Evolutionary conservation across 768 basidiomycete species (phyloP), one percentile per base, ranked within the genome.

Genomic region (Leccinum boreale): DNA sequence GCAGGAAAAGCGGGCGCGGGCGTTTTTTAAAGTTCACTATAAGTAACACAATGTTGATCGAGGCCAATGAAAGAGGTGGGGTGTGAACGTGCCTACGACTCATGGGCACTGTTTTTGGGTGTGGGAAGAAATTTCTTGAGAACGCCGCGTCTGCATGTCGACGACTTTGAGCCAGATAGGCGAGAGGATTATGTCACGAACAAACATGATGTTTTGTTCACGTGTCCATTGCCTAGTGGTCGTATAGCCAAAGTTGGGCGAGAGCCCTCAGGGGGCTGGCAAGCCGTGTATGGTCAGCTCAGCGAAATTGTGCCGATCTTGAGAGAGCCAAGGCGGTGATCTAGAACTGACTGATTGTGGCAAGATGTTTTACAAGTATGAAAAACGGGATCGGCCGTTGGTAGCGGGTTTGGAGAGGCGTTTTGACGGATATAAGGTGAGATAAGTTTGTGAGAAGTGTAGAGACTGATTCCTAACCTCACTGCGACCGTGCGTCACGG

Each of bases 81-180:
- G 69, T 72, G 68, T 57, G 70, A 70, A 70, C 64, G 63, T 69
- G 70, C 52, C 60, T 55, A 55, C 59, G 64, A 67, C 39, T 42
- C 61, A 55, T 59, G 64, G 61, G 54, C 42, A 19, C 42, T 44
- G 24, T 24, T 33, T 29, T 48, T 60, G 26, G 45, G 65, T 72
- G 69, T 72, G 69, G 59, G 69, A 72, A 64, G 62, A 51, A 49
- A 57, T 42, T 24, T 19, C 39, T 35, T 61, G 64, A 58, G 61
- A 63, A 70, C 60, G 64, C 67, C 67, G 67, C 65, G 70, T 58
- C 58, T 49, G 57, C 64, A 26, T 59, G 60, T 65, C 63, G 70
- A 62, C 70, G 61, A 70, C 59, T 24, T 45, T 39, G 48, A 50
- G 57, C 57, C 44, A 15, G 35, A 52, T 42, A 53, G 60, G 66